A percentile compares a stretch with the other conserved stretches of the same genome.
Conservation (phyloP, 768 basidiomycete genomes). For the Exsudoporus frostii region DNA sequence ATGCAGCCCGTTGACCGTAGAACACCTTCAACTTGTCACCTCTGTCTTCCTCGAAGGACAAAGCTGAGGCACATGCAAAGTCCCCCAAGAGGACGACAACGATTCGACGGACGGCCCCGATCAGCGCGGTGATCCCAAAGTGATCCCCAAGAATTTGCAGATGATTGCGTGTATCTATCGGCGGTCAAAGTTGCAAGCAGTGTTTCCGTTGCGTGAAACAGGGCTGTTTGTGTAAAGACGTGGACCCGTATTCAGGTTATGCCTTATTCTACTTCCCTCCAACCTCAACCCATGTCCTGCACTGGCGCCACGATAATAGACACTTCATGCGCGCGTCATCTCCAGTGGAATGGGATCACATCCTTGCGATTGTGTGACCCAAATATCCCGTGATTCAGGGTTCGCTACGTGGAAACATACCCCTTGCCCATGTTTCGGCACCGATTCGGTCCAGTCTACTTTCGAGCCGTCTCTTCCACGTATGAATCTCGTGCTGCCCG, state of each 20-base stretch:
- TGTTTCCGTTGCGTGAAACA: conserved; percentile 10
- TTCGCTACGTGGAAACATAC: conserved; percentile 48
- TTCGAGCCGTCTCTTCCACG: conserved; percentile 41
- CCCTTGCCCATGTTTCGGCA: conserved; percentile 22
- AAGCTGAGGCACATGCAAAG: conserved; percentile 15
- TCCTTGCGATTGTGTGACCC: conserved; percentile 44
- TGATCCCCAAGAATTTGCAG: conserved; percentile 50
- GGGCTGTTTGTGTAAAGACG: conserved; percentile 33
- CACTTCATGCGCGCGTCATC: conserved; percentile 5
- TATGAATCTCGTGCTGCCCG: conserved; percentile 26
- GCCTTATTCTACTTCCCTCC: conserved; percentile 30
- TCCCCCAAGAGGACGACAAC: conserved; percentile 1
- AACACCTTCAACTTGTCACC: conserved; percentile 24
- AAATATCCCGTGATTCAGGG: conserved; percentile 51
- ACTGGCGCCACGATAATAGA: conserved; percentile 32
- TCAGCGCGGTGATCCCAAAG: conserved; percentile 15
- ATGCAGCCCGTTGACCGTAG: no score
- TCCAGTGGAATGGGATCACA: conserved; percentile 42
- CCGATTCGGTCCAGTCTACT: conserved; percentile 32
- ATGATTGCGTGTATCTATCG: conserved; percentile 37
- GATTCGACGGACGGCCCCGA: background rate
- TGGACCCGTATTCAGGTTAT: conserved; percentile 34
- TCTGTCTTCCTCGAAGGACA: conserved; percentile 9
- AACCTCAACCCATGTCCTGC: conserved; percentile 27
- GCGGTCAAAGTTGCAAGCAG: conserved; percentile 22